phyloP scores from a whole-genome alignment of 805 yeast genomes.

The Yarrowia sp. region DNA sequence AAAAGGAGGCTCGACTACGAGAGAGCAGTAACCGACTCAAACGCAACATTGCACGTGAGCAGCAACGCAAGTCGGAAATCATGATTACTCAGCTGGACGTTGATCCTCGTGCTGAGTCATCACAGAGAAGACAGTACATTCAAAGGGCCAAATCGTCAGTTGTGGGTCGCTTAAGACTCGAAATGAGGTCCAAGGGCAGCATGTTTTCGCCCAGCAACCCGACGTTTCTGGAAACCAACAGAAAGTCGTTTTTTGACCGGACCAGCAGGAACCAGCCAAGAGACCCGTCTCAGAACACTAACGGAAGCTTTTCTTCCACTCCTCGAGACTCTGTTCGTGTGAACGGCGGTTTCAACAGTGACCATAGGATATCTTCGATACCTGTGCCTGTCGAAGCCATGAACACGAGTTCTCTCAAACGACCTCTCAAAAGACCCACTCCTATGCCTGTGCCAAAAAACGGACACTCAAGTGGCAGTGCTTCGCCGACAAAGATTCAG shows the following conservation, averaged over 20 bases:
- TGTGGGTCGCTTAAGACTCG: conserved; percentile 20
- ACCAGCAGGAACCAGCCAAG: conserved; percentile 4
- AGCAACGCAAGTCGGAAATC: conserved; percentile 34
- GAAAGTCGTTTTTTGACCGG: conserved; percentile 11
- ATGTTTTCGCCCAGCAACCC: conserved; percentile 28
- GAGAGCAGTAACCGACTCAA: conserved; percentile 42
- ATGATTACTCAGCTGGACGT: conserved; percentile 33
- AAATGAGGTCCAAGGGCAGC: conserved; percentile 28
- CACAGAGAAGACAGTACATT: not conserved
- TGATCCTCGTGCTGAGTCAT: conserved; percentile 8
- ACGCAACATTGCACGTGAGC: conserved; percentile 26
- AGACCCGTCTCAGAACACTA: not conserved
- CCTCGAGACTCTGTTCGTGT: no score
- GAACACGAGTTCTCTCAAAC: not conserved
- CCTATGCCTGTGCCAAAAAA: conserved; percentile 20
- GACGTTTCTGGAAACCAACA: conserved; percentile 4
- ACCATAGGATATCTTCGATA: conserved; percentile 7
- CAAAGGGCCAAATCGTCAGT: conserved; percentile 11
- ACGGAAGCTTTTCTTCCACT: no score
- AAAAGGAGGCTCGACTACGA: conserved; percentile 53
- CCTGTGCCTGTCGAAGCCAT: conserved; percentile 10
- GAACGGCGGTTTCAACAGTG: conserved; percentile 4
- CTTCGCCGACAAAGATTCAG: conserved; percentile 12
- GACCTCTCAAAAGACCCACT: conserved; percentile 24
- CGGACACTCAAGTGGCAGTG: conserved; percentile 8